Evolutionary conservation across 2,329 filamentous ascomycete genomes (phyloP), one percentile per base, ranked within the genome.

Genomic region (Diaporthe aspalathi): DNA sequence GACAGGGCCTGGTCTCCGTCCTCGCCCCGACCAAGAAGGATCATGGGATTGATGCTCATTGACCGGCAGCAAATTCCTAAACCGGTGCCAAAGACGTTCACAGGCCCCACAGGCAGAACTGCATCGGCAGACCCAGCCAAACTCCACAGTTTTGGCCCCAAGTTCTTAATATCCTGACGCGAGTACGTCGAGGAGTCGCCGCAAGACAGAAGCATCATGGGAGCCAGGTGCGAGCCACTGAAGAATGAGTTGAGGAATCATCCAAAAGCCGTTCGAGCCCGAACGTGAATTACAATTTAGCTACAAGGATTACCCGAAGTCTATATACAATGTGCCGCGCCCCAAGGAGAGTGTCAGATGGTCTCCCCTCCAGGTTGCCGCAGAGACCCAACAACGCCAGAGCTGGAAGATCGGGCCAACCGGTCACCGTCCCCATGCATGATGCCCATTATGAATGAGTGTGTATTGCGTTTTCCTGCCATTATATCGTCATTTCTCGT

Each of bases 361-460:
- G 32, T 17, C 57, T 32, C 17, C 27, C 35, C 5, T 11, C 35
- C 9, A 2, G 2, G 2, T 7, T 38, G 5, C 35, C 5, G 27
- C 8, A 32, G 40, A 63, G 40, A 20, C 24, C 43, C 57, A 5
- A 49, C 40, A 63, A 63, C 57, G 57, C 57, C 57, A 35, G 27
- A n/a, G n/a, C 27, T 24, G n/a, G 43, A 35, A 56, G 43, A 35
- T 12, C 35, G 43, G 43, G 17, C 40, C 38, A 47, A 62, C 22
- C n/a, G 27, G 57, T 29, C 20, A n/a, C 57, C 57, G 29, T 63
- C 57, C 35, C 57, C 43, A 14, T 35, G 57, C 43, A 63, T 35
- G 6, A 63, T 63, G 43, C 57, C 32, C 7, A 63, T 63, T 6
- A 49, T 45, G 32, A 68, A 68, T 57, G 66, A 56, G 52, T 56